phyloP scores from a whole-genome alignment of 1,284 basidiomycete genomes.

The Austroboletus novae-zelandiae region DNA sequence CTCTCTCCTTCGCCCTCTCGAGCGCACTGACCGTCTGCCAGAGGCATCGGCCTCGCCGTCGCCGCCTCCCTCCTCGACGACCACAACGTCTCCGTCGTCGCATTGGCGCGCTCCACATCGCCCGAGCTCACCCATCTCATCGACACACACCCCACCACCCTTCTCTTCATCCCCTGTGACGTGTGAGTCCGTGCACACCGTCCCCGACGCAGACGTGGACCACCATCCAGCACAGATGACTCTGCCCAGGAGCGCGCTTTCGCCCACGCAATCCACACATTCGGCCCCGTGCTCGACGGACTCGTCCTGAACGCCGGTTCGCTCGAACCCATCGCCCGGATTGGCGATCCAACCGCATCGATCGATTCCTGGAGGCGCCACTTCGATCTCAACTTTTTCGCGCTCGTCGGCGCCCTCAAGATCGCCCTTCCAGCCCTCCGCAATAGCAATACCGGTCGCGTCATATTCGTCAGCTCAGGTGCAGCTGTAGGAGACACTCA shows the following conservation, averaged over 20 bases:
- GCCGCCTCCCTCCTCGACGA: constrained; percentile 59
- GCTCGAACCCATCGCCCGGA: constrained; percentile 50
- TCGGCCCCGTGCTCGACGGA: constrained; percentile 60
- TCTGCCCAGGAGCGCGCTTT: constrained; percentile 54
- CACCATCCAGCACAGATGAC: constrained; percentile 51
- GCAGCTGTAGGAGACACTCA: constrained; percentile 66
- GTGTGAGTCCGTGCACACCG: constrained; percentile 50
- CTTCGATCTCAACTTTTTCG: constrained; percentile 86
- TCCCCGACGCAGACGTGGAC: constrained; percentile 1
- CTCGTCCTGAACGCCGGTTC: constrained; percentile 80
- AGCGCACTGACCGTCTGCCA: constrained; percentile 33
- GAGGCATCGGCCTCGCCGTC: constrained; percentile 82
- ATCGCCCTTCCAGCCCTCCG: constrained; percentile 67
- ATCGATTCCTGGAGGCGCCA: constrained; percentile 57
- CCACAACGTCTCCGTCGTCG: constrained; percentile 66
- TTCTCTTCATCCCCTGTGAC: constrained; percentile 67
- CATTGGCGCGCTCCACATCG: constrained; percentile 69
- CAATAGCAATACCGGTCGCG: constrained; percentile 57
- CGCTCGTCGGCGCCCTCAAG: constrained; percentile 66
- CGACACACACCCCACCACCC: constrained; percentile 39
- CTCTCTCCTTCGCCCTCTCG: not conserved
- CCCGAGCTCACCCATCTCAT: constrained; percentile 59
- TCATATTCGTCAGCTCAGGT: constrained; percentile 82
- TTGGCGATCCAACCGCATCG: constrained; percentile 36
- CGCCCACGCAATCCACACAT: constrained; percentile 44